These are phyloP conservation scores for Paracamarosporium sp. DNA, from an alignment of 2,329 filamentous ascomycete species.

Conservation along the genomic window DNA sequence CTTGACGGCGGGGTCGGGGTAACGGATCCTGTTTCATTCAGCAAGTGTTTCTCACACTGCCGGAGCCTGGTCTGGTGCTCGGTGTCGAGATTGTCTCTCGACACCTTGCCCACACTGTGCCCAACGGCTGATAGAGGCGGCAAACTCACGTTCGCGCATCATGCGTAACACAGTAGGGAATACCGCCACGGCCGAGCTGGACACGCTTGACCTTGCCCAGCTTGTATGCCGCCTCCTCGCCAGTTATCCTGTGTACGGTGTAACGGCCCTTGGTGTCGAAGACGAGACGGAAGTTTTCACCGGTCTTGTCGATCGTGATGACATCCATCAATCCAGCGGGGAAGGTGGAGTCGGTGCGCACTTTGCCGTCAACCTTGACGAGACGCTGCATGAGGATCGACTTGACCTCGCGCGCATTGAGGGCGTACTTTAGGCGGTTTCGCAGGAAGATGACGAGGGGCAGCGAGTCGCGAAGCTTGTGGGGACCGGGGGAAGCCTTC, in stretches of 20 bases:
- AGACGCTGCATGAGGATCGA: constrained; percentile 99
- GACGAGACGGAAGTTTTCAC: constrained; percentile 99
- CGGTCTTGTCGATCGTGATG: constrained; percentile 99
- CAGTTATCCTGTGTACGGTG: constrained; percentile 99
- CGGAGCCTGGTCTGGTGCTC: constrained; percentile 99
- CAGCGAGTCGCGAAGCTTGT: constrained; percentile 99
- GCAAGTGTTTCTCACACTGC: constrained; percentile 57
- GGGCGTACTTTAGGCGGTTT: constrained; percentile 96
- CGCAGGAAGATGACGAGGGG: constrained; percentile 88
- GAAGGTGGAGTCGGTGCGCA: constrained; percentile 98
- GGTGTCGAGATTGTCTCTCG: constrained; percentile 64
- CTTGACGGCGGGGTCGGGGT: constrained; percentile 97
- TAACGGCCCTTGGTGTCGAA: constrained; percentile 99
- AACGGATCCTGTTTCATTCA: constrained; percentile 81
- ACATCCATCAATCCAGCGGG: constrained; percentile 99
- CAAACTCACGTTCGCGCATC: constrained; percentile 99
- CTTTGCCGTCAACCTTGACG: constrained; percentile 99
- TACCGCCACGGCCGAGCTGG: constrained; percentile 98
- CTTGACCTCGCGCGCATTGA: constrained; percentile 98
- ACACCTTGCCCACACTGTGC: constrained; percentile 55
- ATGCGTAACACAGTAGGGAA: constrained; percentile 99
- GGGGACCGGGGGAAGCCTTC: constrained; percentile 81
- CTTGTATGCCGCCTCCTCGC: constrained; percentile 99
- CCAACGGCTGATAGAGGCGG: constrained; percentile 99
- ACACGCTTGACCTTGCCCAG: constrained; percentile 99